Conservation (phyloP, 1,284 basidiomycete species). For the Bjerkandera adusta region DNA sequence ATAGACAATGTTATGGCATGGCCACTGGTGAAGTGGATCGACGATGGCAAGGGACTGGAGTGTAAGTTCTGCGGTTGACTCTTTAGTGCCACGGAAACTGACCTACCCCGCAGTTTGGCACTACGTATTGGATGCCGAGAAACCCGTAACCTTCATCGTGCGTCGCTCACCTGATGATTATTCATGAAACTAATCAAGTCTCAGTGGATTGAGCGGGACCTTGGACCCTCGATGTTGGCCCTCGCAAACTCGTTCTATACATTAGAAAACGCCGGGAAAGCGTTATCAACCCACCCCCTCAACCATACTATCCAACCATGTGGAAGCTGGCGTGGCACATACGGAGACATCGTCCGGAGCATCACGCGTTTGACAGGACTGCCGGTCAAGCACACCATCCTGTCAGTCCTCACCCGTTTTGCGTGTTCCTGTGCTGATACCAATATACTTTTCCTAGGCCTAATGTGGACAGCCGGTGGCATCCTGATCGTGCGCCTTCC, state of each 20-base stretch:
- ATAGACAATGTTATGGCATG: not conserved
- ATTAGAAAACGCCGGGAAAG: not conserved
- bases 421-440: no score
- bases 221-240: not conserved
- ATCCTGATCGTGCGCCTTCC: not conserved
- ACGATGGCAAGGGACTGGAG: not conserved
- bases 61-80: not conserved
- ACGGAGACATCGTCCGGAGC: not conserved
- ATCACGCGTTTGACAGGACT: not conserved
- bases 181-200: not conserved
- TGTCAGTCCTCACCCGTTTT: not conserved
- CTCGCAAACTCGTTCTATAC: not conserved
- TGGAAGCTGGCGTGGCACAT: not conserved
- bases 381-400: not conserved
- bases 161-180: not conserved
- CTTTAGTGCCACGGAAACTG: no score
- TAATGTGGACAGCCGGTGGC: not conserved
- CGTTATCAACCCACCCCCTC: not conserved
- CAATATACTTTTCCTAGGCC: no score
- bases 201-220: not conserved
- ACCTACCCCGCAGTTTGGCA: not conserved
- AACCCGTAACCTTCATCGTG: not conserved
- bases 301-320: conserved; percentile 1
- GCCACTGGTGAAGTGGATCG: not conserved
- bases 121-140: not conserved